phyloP scores from a whole-genome alignment of 108 stramenopile genomes.

The Skeletonema menzelii region DNA sequence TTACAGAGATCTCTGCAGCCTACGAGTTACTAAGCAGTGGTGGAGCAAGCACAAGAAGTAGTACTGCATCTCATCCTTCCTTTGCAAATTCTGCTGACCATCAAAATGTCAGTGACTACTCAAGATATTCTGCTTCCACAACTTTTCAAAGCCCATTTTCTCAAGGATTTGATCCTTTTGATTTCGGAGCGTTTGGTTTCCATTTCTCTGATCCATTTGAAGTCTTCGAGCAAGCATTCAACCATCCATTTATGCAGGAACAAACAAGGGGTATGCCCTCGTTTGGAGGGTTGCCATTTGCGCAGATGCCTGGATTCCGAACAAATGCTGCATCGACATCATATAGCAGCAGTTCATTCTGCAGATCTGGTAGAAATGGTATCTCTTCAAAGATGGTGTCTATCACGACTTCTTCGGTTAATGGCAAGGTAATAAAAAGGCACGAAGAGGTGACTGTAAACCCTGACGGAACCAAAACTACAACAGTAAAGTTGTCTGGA shows the following conservation, averaged over 20 bases:
- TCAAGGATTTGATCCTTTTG: constrained; percentile 14
- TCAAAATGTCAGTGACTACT: neutral
- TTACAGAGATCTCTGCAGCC: constrained; percentile 30
- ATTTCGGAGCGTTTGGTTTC: constrained; percentile 13
- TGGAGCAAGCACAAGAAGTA: neutral
- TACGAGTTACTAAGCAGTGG: constrained; percentile 29
- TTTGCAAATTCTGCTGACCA: constrained; percentile 8
- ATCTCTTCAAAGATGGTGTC: constrained; percentile 19
- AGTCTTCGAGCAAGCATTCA: constrained; percentile 25
- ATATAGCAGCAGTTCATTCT: constrained; percentile 18
- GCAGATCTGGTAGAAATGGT: neutral
- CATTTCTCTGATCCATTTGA: constrained; percentile 39
- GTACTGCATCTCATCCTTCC: constrained; percentile 26
- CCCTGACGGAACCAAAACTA: constrained; percentile 30
- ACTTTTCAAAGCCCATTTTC: constrained; percentile 11
- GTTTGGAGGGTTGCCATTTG: neutral
- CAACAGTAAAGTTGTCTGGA: constrained; percentile 9
- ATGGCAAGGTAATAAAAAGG: constrained; percentile 34
- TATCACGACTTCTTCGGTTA: constrained; percentile 16
- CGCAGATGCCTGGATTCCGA: neutral
- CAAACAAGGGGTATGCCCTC: neutral
- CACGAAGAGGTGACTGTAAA: constrained; percentile 16
- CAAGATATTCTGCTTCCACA: neutral
- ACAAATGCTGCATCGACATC: neutral
- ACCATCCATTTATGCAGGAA: neutral